Conservation (phyloP, 2,329 filamentous ascomycete genomes). For the Calonectria naviculata region DNA sequence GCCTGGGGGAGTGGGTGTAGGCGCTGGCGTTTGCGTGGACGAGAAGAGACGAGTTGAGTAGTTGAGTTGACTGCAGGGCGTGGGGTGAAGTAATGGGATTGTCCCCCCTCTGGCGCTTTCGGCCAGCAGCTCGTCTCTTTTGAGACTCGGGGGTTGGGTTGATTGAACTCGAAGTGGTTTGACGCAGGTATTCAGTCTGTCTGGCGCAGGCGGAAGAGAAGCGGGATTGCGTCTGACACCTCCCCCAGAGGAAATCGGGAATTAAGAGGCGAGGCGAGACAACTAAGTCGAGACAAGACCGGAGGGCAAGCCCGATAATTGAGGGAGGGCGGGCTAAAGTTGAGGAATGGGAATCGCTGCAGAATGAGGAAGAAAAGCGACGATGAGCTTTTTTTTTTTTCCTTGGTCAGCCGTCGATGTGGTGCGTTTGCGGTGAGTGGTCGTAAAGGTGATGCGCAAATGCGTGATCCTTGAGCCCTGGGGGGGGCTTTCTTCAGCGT, state of each 20-base stretch:
- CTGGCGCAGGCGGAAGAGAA: not conserved
- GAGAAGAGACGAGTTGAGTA: not conserved
- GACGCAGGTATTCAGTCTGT: slow-evolving; percentile 7
- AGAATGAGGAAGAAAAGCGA: not conserved
- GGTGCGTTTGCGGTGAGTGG: slow-evolving; percentile 1
- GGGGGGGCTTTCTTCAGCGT: not conserved
- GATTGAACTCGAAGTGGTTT: slow-evolving; percentile 1
- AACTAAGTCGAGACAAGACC: not conserved
- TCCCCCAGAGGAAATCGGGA: not conserved
- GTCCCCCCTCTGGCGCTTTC: not conserved
- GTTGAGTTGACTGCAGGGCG: not conserved
- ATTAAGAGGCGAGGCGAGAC: slow-evolving; percentile 5
- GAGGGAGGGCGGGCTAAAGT: slow-evolving; percentile 12
- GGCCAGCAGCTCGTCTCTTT: not conserved
- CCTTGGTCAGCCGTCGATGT: not conserved
- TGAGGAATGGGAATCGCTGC: not conserved
- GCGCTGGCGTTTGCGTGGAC: not conserved
- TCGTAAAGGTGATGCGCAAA: not conserved
- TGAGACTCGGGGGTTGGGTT: slow-evolving; percentile 6
- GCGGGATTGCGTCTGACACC: slow-evolving; percentile 8
- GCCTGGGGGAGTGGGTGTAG: not conserved
- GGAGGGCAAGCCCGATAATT: slow-evolving; percentile 6
- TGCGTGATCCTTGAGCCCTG: not conserved
- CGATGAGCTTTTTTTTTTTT: slow-evolving; percentile 2
- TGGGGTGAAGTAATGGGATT: not conserved